Evolutionary conservation across 208 protist species (phyloP).

Genomic region (Endotrypanum monterogeii): DNA sequence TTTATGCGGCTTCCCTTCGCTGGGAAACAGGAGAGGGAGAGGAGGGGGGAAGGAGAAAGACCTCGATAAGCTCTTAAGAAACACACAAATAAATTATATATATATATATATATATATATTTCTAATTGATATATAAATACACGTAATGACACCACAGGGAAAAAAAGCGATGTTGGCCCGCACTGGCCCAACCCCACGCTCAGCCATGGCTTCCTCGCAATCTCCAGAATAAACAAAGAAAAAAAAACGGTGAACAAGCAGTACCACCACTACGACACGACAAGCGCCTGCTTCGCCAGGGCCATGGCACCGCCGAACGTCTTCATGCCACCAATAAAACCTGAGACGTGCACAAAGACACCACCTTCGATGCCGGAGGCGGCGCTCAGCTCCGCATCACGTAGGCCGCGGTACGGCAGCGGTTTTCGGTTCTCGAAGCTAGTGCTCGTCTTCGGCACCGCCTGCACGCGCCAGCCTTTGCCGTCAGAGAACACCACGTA

Average conservation of each 20-base stretch:
- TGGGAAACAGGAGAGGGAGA: too few species aligned
- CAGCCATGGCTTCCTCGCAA: too few species aligned
- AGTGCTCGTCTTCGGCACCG: conserved; percentile 66
- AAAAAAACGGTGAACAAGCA: too few species aligned
- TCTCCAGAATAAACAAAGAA: too few species aligned
- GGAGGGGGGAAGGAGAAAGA: too few species aligned
- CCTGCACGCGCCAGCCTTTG: conserved; percentile 92
- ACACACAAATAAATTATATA: too few species aligned
- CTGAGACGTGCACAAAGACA: conserved; percentile 95
- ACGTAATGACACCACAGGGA: background rate
- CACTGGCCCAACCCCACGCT: background rate
- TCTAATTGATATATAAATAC: background rate
- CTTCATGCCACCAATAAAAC: conserved; percentile 96
- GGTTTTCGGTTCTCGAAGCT: conserved; percentile 86
- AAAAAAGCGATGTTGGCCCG: too few species aligned
- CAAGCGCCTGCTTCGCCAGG: conserved; percentile 88
- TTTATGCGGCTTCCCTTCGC: too few species aligned
- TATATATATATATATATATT: background rate
- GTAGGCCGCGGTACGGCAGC: conserved; percentile 93
- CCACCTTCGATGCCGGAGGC: conserved; percentile 87
- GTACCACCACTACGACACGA: conserved; percentile 22
- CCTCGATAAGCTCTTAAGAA: too few species aligned
- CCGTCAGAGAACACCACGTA: conserved; percentile 93
- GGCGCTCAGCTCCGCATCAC: conserved; percentile 89
- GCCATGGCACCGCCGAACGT: conserved; percentile 92